These are phyloP conservation scores for Quercus agrifolia DNA, from an alignment of 306 rosid species.

Conservation along the genomic window DNA sequence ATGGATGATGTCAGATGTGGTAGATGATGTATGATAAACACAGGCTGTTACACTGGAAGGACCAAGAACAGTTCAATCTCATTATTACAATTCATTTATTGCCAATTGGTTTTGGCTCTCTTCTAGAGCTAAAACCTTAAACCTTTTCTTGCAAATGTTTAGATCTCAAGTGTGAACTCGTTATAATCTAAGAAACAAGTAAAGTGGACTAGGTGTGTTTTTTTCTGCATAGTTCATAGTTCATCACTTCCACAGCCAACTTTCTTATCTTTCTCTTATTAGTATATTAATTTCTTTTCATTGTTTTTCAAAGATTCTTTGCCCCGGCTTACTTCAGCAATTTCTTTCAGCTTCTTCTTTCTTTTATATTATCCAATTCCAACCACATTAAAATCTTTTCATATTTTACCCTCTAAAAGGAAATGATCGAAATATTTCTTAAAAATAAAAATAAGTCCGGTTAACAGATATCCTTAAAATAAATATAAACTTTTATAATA, in stretches of 20 bases:
- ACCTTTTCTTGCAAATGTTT: background rate
- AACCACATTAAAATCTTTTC: too few species aligned
- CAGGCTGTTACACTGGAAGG: background rate
- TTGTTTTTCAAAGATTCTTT: too few species aligned
- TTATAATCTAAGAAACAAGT: background rate
- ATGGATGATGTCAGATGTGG: slow-evolving; percentile 37
- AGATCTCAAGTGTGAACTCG: background rate
- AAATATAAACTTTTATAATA: too few species aligned
- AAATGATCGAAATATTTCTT: too few species aligned
- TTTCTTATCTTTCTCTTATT: background rate
- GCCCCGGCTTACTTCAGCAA: background rate
- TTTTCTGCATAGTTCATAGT: background rate
- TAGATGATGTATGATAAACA: slow-evolving; percentile 2
- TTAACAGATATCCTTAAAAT: fast-evolving
- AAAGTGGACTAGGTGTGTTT: background rate
- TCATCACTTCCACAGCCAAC: background rate
- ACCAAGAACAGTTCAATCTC: slow-evolving; percentile 17
- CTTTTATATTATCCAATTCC: too few species aligned
- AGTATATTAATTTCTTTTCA: background rate
- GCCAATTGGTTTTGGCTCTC: background rate
- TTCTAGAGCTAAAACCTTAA: background rate
- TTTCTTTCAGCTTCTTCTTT: background rate
- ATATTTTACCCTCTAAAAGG: too few species aligned
- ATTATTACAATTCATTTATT: slow-evolving; percentile 6
- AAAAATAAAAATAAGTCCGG: too few species aligned